Conservation (phyloP, 495 filamentous ascomycete species). For the Chaetomidium leptoderma region DNA sequence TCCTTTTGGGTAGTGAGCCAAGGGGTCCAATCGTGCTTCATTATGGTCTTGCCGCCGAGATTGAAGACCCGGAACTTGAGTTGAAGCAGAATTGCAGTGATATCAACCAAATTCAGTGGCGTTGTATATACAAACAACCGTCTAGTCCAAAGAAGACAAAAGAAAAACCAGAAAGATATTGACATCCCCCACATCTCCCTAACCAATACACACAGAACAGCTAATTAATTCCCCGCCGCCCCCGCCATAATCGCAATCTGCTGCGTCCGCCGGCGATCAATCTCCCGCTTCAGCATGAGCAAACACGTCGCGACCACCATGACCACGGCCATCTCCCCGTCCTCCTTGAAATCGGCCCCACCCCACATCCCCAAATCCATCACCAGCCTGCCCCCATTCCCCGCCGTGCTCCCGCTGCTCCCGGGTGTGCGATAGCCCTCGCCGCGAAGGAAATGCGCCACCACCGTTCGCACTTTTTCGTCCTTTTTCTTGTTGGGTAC, state of each 20-base stretch:
- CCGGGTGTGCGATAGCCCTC: conserved; percentile 42
- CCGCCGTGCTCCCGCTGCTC: conserved; percentile 39
- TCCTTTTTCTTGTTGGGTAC: conserved; percentile 1
- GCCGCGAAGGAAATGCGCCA: conserved; percentile 47
- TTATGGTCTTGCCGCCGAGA: no score
- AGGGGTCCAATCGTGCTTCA: no score
- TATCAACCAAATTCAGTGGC: no score
- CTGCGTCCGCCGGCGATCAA: conserved; percentile 48
- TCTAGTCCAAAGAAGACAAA: neutral
- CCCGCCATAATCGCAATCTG: conserved; percentile 43
- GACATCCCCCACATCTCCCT: no score
- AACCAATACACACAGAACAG: neutral
- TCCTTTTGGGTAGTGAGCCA: no score
- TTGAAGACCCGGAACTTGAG: no score
- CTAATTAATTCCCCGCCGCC: neutral
- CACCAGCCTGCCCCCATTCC: conserved; percentile 51
- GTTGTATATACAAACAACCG: no score
- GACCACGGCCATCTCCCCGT: conserved; percentile 36
- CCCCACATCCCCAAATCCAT: conserved; percentile 33
- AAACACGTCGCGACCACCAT: conserved; percentile 51
- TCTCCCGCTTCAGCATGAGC: conserved; percentile 56
- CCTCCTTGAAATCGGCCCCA: conserved; percentile 19
- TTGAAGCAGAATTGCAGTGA: no score
- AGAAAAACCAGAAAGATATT: neutral
- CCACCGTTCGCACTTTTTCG: conserved; percentile 26